Percentiles rank a stretch among this genome's conserved stretches.
Conservation (phyloP, 768 basidiomycete genomes). For the Bullera alba region DNA sequence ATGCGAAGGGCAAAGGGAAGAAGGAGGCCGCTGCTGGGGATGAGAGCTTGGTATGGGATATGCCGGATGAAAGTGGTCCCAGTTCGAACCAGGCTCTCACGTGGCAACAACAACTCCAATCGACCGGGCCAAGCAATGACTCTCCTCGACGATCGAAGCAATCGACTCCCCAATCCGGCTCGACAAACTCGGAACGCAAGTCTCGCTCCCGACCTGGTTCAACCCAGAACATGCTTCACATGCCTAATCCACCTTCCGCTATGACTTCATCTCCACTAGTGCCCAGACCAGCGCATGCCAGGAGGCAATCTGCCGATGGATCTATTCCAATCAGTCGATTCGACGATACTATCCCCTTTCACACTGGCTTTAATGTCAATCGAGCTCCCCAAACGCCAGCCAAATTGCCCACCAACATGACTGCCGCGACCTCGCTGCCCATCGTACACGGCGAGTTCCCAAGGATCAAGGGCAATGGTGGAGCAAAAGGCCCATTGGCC, state of each 20-base stretch:
- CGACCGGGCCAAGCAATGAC: neutral
- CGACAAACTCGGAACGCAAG: neutral
- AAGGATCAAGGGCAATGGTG: conserved; percentile 9
- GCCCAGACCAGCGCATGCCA: neutral
- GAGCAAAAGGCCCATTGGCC: neutral
- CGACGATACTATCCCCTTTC: conserved; percentile 17
- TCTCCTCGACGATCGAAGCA: conserved; percentile 1
- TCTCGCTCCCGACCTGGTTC: conserved; percentile 1
- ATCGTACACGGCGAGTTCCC: conserved; percentile 29
- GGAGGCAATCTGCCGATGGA: conserved; percentile 3
- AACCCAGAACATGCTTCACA: neutral
- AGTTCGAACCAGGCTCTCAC: conserved; percentile 18
- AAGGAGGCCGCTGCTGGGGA: conserved; percentile 12
- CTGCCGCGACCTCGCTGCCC: conserved; percentile 12
- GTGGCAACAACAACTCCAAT: conserved; percentile 33
- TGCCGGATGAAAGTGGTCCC: conserved; percentile 17
- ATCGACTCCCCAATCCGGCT: neutral
- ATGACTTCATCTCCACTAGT: neutral
- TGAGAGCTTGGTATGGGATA: conserved; percentile 34
- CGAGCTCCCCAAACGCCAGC: conserved; percentile 36
- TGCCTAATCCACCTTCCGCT: neutral
- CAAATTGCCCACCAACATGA: conserved; percentile 4
- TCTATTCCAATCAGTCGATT: conserved; percentile 9
- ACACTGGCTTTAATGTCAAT: conserved; percentile 30
- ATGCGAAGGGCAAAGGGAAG: conserved; percentile 7